A percentile compares a stretch with the other conserved stretches of the same genome.
Evolutionary conservation across 257 asterid species (phyloP).

Genomic region (Orobanche coerulescens): DNA sequence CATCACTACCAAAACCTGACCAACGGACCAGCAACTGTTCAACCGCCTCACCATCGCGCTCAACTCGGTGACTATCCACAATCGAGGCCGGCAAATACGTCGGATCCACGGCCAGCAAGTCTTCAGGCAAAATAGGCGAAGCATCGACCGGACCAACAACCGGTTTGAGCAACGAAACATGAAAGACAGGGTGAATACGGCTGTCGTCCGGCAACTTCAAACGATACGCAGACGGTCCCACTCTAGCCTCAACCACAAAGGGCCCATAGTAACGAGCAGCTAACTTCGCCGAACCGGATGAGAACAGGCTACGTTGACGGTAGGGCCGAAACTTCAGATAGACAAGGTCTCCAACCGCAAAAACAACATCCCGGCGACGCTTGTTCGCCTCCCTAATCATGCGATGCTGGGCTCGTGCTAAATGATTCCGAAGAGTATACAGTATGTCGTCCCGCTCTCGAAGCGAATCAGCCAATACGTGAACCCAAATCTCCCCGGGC

Average conservation of each 20-base stretch:
- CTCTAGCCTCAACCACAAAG: neutral
- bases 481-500: neutral
- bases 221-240: neutral
- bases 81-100: neutral
- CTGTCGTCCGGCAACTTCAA: neutral
- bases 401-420: neutral
- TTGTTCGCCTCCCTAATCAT: neutral
- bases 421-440: neutral
- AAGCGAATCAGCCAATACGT: neutral
- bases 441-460: neutral
- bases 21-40: neutral
- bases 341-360: neutral
- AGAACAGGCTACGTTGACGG: neutral
- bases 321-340: neutral
- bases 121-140: neutral
- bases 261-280: neutral
- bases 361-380: neutral
- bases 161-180: neutral
- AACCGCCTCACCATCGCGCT: neutral
- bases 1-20: neutral
- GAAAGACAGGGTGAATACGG: neutral
- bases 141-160: neutral
- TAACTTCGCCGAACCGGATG: neutral
- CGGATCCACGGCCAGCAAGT: neutral
- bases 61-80: neutral